Base-by-base conservation (phyloP, 768 basidiomycete species). In the Rhodotorula kratochvilovae region DNA sequence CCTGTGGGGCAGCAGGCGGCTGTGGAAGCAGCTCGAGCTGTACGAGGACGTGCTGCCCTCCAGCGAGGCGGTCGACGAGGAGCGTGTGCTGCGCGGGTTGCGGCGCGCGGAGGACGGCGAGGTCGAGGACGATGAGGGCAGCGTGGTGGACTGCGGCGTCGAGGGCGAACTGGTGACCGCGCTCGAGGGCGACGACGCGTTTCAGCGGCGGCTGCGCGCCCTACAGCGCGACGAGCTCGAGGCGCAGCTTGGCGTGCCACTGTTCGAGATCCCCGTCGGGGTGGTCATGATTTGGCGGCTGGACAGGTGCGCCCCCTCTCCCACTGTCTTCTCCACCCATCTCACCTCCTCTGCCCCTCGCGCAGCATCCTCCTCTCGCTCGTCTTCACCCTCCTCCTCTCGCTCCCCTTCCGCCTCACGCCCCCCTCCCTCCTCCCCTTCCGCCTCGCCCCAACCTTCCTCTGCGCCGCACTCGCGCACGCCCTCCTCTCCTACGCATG, bases 351-450 rank as follows among this genome's bases (percentile, higher is more conserved):
- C 42, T 29, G 4, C 10, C 39, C 12, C 1, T 13, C n/a, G n/a
- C 51, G 7, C 71, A 77, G 76, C 25, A 73, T 73, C 39, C 74
- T 77, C 23, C 72, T 77, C 61, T 68, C 72, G 7, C 70, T 74
- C 42, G 58, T 71, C 58, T 65, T 77, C 56, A 77, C 74, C 23
- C 70, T 77, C 35, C 39, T 76, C 36, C 65, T 77, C 31, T 73
- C 76, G 33, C 76, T 77, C 27, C 76, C 76, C 29, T 76, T 77
- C 72, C 74, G 72, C 61, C 70, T 73, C 19, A 66, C 74, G 27
- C 67, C 74, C 10, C 73, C 76, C 27, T 65, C 74, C 0, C 64
- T 77, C 33, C 36, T 77, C 55, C 29, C 67, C 17, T 67, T 74
- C 62, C 72, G 67, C n/a, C 63, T 76, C 50, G 33, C 35, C 53